A percentile compares a stretch with the other conserved stretches of the same genome.
Evolutionary conservation across 192 early-diverging fungal genomes (phyloP).

Genomic region (Podila clonocystis): DNA sequence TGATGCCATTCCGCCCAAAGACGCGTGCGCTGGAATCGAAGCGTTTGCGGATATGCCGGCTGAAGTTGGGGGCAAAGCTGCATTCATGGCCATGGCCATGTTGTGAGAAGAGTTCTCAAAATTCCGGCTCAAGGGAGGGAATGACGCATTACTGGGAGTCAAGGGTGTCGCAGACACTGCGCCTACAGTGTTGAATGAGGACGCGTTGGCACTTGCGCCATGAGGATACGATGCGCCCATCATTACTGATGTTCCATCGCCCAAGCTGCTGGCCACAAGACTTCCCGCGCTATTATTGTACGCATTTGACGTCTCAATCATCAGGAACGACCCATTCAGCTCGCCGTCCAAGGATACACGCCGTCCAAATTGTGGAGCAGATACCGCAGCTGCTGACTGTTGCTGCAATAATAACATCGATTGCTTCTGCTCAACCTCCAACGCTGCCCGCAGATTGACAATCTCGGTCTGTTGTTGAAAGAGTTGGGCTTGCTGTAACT

Average conservation of each 20-base stretch:
- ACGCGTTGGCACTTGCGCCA: too few species aligned
- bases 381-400: constrained; percentile 17
- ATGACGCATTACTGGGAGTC: not conserved
- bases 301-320: constrained; percentile 14
- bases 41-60: not conserved
- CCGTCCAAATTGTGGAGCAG: constrained; percentile 16
- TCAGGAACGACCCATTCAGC: constrained; percentile 27
- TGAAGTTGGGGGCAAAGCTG: not conserved
- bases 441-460: constrained; percentile 20
- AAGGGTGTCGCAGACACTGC: not conserved
- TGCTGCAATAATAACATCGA: constrained; percentile 19
- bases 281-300: too few species aligned
- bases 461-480: constrained; percentile 48
- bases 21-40: not conserved
- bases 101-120: not conserved
- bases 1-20: not conserved
- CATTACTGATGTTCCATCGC: too few species aligned
- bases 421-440: constrained; percentile 47
- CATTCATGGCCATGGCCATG: not conserved
- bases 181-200: too few species aligned
- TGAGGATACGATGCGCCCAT: too few species aligned
- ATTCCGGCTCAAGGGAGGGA: not conserved
- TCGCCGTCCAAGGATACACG: constrained; percentile 39
- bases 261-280: too few species aligned
- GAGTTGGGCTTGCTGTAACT: constrained; percentile 38